phyloP scores from a whole-genome alignment of 305 asterid genomes.

The Fraxinus platypoda region DNA sequence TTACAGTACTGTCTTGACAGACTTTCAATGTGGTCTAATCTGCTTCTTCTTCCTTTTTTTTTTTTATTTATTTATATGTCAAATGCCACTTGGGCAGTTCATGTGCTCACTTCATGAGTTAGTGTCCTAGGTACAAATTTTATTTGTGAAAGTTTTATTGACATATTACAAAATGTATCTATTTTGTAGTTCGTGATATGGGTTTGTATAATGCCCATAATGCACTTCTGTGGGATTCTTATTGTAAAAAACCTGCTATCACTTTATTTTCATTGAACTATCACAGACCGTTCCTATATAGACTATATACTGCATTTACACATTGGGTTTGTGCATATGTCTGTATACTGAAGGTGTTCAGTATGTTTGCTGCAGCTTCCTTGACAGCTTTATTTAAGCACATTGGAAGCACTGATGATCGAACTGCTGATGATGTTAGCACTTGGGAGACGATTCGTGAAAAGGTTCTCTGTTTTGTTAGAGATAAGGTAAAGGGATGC shows the following conservation, averaged over 20 bases:
- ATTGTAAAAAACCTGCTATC: conserved; percentile 1
- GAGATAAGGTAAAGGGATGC: conserved; percentile 65
- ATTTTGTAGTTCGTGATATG: conserved; percentile 7
- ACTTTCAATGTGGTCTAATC: not conserved
- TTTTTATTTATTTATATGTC: too few relatives aligned
- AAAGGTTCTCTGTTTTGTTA: conserved; percentile 76
- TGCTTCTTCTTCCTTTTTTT: not conserved
- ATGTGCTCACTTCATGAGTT: not conserved
- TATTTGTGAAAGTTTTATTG: conserved; percentile 5
- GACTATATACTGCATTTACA: conserved; percentile 11
- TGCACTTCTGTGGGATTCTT: not conserved
- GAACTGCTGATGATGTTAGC: conserved; percentile 67
- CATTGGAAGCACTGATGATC: conserved; percentile 78
- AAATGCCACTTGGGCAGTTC: not conserved
- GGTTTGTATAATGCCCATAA: not conserved
- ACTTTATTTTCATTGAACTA: not conserved
- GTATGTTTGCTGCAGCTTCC: conserved; percentile 65
- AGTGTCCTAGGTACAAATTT: not conserved
- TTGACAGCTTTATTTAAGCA: conserved; percentile 87
- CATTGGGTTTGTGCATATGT: not conserved
- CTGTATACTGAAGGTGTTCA: conserved; percentile 22
- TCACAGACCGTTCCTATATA: not conserved
- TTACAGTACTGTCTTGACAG: not conserved
- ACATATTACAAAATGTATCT: conserved; percentile 1
- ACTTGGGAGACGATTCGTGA: conserved; percentile 86